Base-by-base conservation (phyloP, 2,329 filamentous ascomycete species). In the Exophiala aquamarina region DNA sequence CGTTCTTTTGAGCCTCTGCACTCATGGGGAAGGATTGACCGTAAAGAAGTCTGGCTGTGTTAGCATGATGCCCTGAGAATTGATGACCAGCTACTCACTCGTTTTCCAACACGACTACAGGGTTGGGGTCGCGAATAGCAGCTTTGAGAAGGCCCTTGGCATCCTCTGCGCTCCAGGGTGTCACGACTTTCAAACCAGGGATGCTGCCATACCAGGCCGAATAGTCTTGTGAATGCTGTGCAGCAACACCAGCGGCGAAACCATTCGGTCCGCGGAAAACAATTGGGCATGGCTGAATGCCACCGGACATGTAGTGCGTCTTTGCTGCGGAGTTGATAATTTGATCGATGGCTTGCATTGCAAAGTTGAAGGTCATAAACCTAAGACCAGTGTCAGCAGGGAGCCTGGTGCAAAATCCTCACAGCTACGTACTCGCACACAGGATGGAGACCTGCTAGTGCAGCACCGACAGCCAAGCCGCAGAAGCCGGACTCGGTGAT, bases 301-400 rank as follows among this genome's bases (percentile, higher is more conserved):
- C 93, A 64, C 93, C 93, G 57, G 93, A 97, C 93, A 98, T 98
- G 81, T 98, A 98, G 67, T 98, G 92, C 48, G 93, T 98, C 82
- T 98, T 98, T 67, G 90, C 93, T 62, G 79, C 93, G 40, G 92
- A 97, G 84, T 98, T 98, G 83, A 98, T 91, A 69, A 98, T 89
- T 72, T 98, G 93, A 71, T 98, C 93, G 72, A 98, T 98, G 69
- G 93, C 89, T 78, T 98, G 93, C 93, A 98, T 98, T 72, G 93
- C 92, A 70, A 97, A 97, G 83, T 98, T 98, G 84, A 95, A 97
- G 66, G 93, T 98, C 93, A 98, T 98, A 81, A 98, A 98, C 78
- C 98, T 93, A 82, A 87, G 93, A 89, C 93, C 55, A 3, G 53
- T 36, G 15, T 31, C 40, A 32, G 14, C 31, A 31, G 35, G 29